These are phyloP conservation scores for Nepenthes gracilis DNA, from an alignment of 148 eudicot species.

Conservation along the genomic window DNA sequence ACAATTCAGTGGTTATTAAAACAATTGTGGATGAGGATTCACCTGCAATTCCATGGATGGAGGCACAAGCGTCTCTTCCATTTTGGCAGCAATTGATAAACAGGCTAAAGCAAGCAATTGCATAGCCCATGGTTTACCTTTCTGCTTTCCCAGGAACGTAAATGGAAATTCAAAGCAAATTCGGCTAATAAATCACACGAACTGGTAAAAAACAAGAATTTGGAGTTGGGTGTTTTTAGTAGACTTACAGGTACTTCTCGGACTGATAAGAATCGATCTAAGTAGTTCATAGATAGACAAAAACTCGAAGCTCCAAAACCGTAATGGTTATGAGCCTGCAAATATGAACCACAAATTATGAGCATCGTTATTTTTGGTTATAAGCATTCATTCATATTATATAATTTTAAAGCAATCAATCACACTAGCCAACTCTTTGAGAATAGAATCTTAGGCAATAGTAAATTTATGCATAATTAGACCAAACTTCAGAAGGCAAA, in stretches of 20 bases:
- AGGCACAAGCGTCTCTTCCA: conserved; percentile 60
- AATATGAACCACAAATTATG: background rate
- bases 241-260: background rate
- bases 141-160: conserved; percentile 16
- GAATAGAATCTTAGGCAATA: background rate
- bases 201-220: background rate
- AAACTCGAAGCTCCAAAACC: conserved; percentile 50
- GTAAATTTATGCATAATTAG: background rate
- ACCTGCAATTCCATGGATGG: conserved; percentile 59
- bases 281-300: conserved; percentile 54
- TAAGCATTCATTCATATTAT: background rate
- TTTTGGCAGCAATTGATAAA: conserved; percentile 74
- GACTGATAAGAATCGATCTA: conserved; percentile 65
- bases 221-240: background rate
- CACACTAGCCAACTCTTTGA: background rate
- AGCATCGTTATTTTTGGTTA: background rate
- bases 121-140: conserved; percentile 52
- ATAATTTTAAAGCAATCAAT: background rate
- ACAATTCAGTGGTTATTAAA: background rate
- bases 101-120: conserved; percentile 81
- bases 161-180: background rate
- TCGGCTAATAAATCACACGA: background rate
- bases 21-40: background rate
- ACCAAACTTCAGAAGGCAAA: background rate
- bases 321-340: conserved; percentile 67